Evolutionary conservation across 2,329 filamentous ascomycete genomes (phyloP), one percentile per base, ranked within the genome.

Genomic region (Hypoxylon sp.): DNA sequence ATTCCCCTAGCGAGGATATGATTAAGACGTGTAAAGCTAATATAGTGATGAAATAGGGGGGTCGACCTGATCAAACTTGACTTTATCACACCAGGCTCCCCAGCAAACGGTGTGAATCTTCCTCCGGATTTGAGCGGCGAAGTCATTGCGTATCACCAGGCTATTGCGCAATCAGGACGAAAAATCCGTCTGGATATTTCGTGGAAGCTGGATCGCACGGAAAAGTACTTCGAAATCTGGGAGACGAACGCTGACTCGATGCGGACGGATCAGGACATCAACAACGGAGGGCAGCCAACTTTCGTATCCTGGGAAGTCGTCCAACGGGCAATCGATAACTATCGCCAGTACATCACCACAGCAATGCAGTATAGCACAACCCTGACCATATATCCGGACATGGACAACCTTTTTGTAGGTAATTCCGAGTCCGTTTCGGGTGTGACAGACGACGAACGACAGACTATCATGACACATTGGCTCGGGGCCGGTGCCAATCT

Each of bases 241-340:
- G 65, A 70, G 30, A 10, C 65, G 21, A 68, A 65, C 36, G 75
- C 75, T 3, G 75, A 77, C 57, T 71, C 70, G 9, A 73, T 76
- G 67, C 68, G 75, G 21, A 72, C 67, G 3, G 74, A 73, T 49
- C 73, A 75, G 43, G 74, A 77, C 45, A 73, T 76, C 60, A 72
- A 76, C 56, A 75, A 73, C 55, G 62, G 59, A 11, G 69, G 72
- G n/a, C 9, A 43, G n/a, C 23, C 60, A 2, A 76, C 72, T 11
- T 72, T 77, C 45, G 61, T 73, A 1, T 50, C 65, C 7, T 75
- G 72, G 72, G 36, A 52, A 14, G 64, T 60, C 6, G 71, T 74
- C 32, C 75, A 77, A 41, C 69, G 74, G 28, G 71, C 75, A 32
- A 76, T 76, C 57, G 75, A 77, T 9, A 73, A 76, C 48, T 77